phyloP scores from a whole-genome alignment of 1,139 yeast genomes.

The Pichia norvegensis region DNA sequence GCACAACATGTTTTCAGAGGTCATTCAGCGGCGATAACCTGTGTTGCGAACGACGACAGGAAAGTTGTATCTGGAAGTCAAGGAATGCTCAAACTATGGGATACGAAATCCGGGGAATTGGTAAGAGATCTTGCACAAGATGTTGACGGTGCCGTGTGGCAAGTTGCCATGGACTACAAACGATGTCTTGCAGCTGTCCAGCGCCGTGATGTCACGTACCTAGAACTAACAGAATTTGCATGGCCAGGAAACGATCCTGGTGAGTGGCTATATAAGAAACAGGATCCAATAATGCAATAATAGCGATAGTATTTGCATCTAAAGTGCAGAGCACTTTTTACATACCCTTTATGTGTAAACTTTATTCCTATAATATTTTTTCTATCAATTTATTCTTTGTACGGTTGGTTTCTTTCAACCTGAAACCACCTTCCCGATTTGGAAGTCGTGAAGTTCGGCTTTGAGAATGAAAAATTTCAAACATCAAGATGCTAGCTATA shows the following conservation, averaged over 20 bases:
- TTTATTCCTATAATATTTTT: too few species aligned
- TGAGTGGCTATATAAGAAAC: not conserved
- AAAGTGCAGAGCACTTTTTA: not conserved
- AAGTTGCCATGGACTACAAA: conserved; percentile 76
- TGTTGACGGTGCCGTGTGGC: conserved; percentile 86
- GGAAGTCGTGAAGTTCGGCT: not conserved
- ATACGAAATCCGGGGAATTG: conserved; percentile 67
- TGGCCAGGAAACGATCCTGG: not conserved
- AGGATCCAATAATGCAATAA: not conserved
- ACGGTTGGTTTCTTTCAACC: too few species aligned
- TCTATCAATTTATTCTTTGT: too few species aligned
- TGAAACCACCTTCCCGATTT: not conserved
- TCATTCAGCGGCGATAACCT: conserved; percentile 83
- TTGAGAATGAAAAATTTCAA: not conserved
- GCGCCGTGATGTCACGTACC: conserved; percentile 46
- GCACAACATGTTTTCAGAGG: conserved; percentile 68
- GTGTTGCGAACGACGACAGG: conserved; percentile 85
- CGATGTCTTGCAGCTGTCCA: conserved; percentile 93
- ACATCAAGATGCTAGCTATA: not conserved
- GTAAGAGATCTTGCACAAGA: conserved; percentile 70
- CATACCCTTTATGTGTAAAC: not conserved
- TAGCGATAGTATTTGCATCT: not conserved
- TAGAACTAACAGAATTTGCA: conserved; percentile 36
- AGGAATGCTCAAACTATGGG: conserved; percentile 74
- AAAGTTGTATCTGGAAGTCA: conserved; percentile 87